Conservation (phyloP, 1,284 basidiomycete genomes). For the Sporisorium reilianum region DNA sequence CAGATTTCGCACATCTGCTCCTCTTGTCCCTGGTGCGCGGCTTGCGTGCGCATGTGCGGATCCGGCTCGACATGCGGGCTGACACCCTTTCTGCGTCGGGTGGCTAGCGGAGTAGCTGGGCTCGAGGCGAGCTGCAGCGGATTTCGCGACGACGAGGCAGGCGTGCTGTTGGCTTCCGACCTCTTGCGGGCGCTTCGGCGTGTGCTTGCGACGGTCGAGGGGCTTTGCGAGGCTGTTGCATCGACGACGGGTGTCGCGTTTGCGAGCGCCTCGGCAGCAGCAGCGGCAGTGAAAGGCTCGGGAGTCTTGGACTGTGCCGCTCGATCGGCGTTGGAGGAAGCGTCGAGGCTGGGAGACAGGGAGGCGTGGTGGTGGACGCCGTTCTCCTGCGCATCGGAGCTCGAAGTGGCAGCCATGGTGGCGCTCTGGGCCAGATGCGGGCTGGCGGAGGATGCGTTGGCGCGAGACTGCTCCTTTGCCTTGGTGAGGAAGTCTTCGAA, state of each 20-base stretch:
- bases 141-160: constrained; percentile 26
- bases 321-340: constrained; percentile 14
- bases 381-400: constrained; percentile 11
- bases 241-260: constrained; percentile 22
- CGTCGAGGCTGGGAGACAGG: constrained; percentile 38
- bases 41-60: constrained; percentile 10
- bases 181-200: constrained; percentile 44
- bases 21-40: constrained; percentile 17
- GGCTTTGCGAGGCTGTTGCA: constrained; percentile 24
- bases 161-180: constrained; percentile 29
- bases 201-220: constrained; percentile 33
- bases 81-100: constrained; percentile 36
- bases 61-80: constrained; percentile 40
- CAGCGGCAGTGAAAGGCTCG: constrained; percentile 32
- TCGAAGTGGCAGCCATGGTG: constrained; percentile 18
- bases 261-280: constrained; percentile 29
- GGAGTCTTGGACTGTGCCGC: constrained; percentile 30
- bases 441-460: constrained; percentile 26
- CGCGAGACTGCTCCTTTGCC: constrained; percentile 67
- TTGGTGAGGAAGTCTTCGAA: constrained; percentile 86
- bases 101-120: constrained; percentile 27
- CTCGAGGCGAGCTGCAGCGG: constrained; percentile 27
- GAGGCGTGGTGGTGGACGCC: constrained; percentile 17
- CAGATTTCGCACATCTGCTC: constrained; percentile 71
- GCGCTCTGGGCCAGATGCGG: constrained; percentile 31